Base-by-base conservation (phyloP, 805 yeast species). In the Sugiyamaella americana region DNA sequence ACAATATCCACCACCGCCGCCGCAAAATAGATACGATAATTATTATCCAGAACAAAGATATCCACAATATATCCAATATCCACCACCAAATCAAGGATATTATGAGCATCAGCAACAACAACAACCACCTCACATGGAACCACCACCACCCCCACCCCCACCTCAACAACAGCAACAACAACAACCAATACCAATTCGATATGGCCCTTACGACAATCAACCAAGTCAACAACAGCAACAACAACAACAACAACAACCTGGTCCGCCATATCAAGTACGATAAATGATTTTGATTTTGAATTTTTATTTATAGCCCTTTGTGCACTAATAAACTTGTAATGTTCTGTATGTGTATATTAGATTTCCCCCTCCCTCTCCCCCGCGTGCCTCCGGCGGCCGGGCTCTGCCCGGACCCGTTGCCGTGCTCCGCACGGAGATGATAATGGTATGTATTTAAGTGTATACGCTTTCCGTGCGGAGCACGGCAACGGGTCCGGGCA, bases 171-270 rank as follows among this genome's bases (percentile, higher is more conserved):
- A n/a, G 26, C 42, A 19, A 40, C 43, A 40, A 40, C 20, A 40
- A 13, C 43, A 21, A 34, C 43, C 37, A n/a, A 22, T 21, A 34
- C 43, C 37, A n/a, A 22, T 21, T 34, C 29, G 8, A n/a, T 40
- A 10, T 40, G 17, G 35, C 8, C 19, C 24, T n/a, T 19, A 42
- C 21, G 26, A 10, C 11, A 22, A 20, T 17, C 38, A 32, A 41
- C n/a, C 19, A 40, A 13, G 16, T 23, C 18, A 40, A 13, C 21
- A 18, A 17, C 51, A 38, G 22, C 52, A 40, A 43, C 50, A 42
- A 18, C 48, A 35, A 26, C 52, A 37, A 43, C 50, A 40, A 18
- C 49, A 37, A 26, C 52, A 19, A 30, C 54, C 38, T 30, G 37
- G 20, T 23, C 11, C 37, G 20, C 48, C 38, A 29, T 38, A 37